A percentile compares a stretch with the other conserved stretches of the same genome.
phyloP scores from a whole-genome alignment of 257 asterid genomes.

The Nemophila menziesii region DNA sequence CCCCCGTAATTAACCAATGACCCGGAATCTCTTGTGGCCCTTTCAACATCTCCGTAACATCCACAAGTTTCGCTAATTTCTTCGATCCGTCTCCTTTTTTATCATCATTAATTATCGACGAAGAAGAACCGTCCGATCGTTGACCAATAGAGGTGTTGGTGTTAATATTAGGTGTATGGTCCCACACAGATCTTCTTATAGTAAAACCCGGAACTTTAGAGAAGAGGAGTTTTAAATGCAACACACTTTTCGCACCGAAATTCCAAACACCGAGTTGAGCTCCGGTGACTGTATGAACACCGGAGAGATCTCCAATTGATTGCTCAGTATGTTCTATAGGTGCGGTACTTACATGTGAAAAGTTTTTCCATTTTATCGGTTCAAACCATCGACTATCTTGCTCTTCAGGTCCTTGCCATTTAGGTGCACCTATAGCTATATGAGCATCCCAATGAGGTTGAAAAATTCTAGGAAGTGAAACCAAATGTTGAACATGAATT shows the following conservation, averaged over 20 bases:
- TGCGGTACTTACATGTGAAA: slow-evolving; percentile 93
- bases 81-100: slow-evolving; percentile 47
- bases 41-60: slow-evolving; percentile 87
- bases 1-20: slow-evolving; percentile 96
- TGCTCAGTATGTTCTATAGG: slow-evolving; percentile 87
- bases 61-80: slow-evolving; percentile 78
- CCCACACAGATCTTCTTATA: slow-evolving; percentile 95
- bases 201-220: slow-evolving; percentile 97
- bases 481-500: slow-evolving; percentile 75
- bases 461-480: slow-evolving; percentile 90
- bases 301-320: slow-evolving; percentile 90
- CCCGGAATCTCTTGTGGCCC: slow-evolving; percentile 98
- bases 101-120: slow-evolving; percentile 25
- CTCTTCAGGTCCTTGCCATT: slow-evolving; percentile 98
- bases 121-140: slow-evolving; percentile 52
- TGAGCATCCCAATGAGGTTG: slow-evolving; percentile 98
- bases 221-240: slow-evolving; percentile 87
- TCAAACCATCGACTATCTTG: slow-evolving; percentile 99
- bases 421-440: slow-evolving; percentile 94
- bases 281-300: slow-evolving; percentile 86
- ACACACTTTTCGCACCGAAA: slow-evolving; percentile 75
- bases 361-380: slow-evolving; percentile 94
- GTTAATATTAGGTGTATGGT: slow-evolving; percentile 90
- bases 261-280: slow-evolving; percentile 99
- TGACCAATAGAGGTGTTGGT: slow-evolving; percentile 34